Evolutionary conservation across 768 basidiomycete genomes (phyloP), one percentile per base, ranked within the genome.

Genomic region (Podaxis sp.): DNA sequence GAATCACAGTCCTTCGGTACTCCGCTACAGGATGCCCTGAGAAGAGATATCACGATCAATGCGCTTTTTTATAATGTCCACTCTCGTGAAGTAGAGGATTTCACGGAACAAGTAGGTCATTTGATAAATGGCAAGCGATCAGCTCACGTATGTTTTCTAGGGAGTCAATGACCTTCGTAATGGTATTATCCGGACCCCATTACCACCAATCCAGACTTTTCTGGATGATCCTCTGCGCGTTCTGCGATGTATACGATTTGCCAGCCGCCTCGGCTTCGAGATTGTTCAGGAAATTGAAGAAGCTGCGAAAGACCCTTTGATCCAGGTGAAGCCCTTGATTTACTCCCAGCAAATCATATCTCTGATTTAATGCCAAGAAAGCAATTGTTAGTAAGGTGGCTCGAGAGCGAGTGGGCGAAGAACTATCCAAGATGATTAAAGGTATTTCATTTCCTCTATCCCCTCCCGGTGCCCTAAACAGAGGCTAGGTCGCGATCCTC

Each of bases 31-130:
- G 97, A 99, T 70, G 95, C 97, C 1, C 71, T 90, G 51, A 79
- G 97, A 55, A 80, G 97, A 67, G 97, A 99, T 71, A 85, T 90
- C 28, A 98, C 97, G 1, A 97, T 99, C 72, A 99, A 99, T 69
- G 79, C 96, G 0, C 77, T 99, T 5, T 98, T 98, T 75, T 98
- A 95, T 76, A 98, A 99, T 65, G 83, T 99, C 1, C 94, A 97
- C 67, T 87, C 89, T 1, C 82, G 86, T 13, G 65, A 75, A 2
- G 88, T 99, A 2, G 97, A 99, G 69, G 97, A 99, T 70, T 82
- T 82, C 67, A 96, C 94, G 1, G 82, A 79, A 66, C 89, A 87
- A 82, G 93, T 89, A 69, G 32, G 62, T 61, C 32, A 27, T 51
- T 42, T 42, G 55, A 6, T 44, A 3, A 28, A 55, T 13, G 36